Conservation (phyloP, 495 filamentous ascomycete species). For the Aspergillus diversus region DNA sequence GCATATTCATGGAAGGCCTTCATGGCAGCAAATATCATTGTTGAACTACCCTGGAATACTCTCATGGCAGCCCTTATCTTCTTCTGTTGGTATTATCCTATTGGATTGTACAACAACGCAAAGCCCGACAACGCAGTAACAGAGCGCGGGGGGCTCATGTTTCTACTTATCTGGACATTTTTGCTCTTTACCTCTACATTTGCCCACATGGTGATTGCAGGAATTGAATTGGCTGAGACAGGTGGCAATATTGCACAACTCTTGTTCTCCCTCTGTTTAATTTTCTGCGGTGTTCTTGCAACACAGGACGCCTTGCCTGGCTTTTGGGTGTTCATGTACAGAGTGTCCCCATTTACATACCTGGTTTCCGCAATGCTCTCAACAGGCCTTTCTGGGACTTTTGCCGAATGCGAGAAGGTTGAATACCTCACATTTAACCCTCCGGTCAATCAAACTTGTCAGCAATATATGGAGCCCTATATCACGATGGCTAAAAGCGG, state of each 20-base stretch:
- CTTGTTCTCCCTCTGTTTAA: slow-evolving; percentile 58
- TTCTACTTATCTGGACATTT: slow-evolving; percentile 44
- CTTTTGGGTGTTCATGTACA: slow-evolving; percentile 19
- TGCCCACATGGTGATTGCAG: slow-evolving; percentile 61
- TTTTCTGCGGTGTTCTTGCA: slow-evolving; percentile 44
- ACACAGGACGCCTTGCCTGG: slow-evolving; percentile 5
- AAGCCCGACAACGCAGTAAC: slow-evolving; percentile 31
- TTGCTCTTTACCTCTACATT: slow-evolving; percentile 53
- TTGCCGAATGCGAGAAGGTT: slow-evolving; percentile 55
- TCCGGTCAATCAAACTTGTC: slow-evolving; percentile 22
- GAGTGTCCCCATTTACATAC: slow-evolving; percentile 15
- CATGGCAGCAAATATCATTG: slow-evolving; percentile 65
- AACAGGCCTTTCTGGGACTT: slow-evolving; percentile 55
- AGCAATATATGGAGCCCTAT: slow-evolving; percentile 39
- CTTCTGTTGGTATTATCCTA: slow-evolving; percentile 63
- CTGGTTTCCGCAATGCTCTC: slow-evolving; percentile 59
- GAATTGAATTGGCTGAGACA: slow-evolving; percentile 56
- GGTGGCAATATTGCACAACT: slow-evolving; percentile 58
- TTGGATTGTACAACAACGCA: slow-evolving; percentile 57
- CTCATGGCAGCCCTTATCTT: slow-evolving; percentile 60
- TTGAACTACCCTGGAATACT: slow-evolving; percentile 68
- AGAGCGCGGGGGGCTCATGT: slow-evolving; percentile 43
- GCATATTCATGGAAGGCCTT: slow-evolving; percentile 77
- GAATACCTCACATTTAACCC: slow-evolving; percentile 57
- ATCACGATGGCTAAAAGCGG: slow-evolving; percentile 24